Evolutionary conservation across 768 basidiomycete genomes (phyloP).

Genomic region (Vishniacozyma victoriae): DNA sequence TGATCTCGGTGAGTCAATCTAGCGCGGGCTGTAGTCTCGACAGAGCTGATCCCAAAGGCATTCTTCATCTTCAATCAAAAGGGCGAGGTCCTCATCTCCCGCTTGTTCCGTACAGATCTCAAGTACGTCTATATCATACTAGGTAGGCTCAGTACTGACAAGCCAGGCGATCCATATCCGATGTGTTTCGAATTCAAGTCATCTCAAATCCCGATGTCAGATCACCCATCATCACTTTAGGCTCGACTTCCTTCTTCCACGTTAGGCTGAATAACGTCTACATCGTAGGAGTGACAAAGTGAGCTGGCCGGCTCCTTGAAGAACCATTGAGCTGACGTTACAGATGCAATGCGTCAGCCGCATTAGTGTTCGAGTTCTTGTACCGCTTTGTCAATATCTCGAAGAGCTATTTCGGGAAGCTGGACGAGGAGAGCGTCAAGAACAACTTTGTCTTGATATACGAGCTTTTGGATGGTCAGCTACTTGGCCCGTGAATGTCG

Average conservation of each 20-base stretch:
- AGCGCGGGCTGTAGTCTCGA: not conserved
- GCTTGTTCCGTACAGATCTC: constrained; percentile 92
- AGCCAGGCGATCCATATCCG: constrained; percentile 83
- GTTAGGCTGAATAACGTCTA: constrained; percentile 93
- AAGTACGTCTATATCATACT: constrained; percentile 58
- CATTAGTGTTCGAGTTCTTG: constrained; percentile 94
- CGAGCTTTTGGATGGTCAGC: constrained; percentile 88
- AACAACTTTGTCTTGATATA: constrained; percentile 99
- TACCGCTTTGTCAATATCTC: constrained; percentile 93
- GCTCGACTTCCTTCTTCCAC: constrained; percentile 98
- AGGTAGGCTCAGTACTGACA: not conserved
- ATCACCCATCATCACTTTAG: constrained; percentile 93
- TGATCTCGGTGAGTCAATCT: constrained; percentile 35
- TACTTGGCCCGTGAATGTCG: not conserved
- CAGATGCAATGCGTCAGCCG: constrained; percentile 94
- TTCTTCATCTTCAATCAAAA: constrained; percentile 99
- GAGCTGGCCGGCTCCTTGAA: constrained; percentile 22
- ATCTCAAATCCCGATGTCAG: constrained; percentile 95
- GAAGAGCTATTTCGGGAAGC: constrained; percentile 93
- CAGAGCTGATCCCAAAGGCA: constrained; percentile 55
- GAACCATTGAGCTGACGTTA: not conserved
- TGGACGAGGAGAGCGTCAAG: constrained; percentile 97
- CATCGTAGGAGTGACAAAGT: constrained; percentile 94
- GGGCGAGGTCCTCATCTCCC: constrained; percentile 95
- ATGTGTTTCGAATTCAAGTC: constrained; percentile 98